Base-by-base conservation (phyloP, 2,329 filamentous ascomycete species). In the Knoxdaviesia proteae region DNA sequence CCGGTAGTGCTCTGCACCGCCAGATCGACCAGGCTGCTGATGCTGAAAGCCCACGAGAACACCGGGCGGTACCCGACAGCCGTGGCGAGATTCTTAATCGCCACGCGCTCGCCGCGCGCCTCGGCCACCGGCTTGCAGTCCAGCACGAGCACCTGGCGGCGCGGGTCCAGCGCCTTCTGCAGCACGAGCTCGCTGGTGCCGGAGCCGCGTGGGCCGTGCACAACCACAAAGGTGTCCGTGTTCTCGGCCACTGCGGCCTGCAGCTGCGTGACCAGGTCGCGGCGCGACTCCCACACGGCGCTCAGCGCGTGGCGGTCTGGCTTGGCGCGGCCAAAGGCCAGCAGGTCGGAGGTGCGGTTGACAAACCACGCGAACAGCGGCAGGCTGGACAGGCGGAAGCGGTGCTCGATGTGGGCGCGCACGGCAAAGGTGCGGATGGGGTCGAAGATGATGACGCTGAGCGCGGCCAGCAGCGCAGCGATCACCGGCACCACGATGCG, bases 81-180 rank as follows among this genome's bases (percentile, higher is more conserved):
- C 1, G 67, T 62, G 1, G 88, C 90, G 5, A 90, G 77, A 36
- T 80, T 77, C 46, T 74, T 74, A 52, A 98, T 94, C 0, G 83
- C 94, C 3, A 77, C 74, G 6, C 78, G 77, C 54, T 98, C 90
- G 5, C 90, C 87, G 43, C 82, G 75, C 1, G 88, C 86, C 58
- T 96, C 88, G 46, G 88, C 80, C 7, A 96, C 83, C 1, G 82
- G 80, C 56, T 93, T 94, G 64, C 88, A 96, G 60, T 98, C 90
- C 38, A 96, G 73, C 4, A 92, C 65, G 3, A 96, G 64, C 39
- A 88, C 84, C 49, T 92, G 77, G 48, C 74, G 77, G 38, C 80
- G 74, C 6, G 74, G 74, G 48, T 80, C 74, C 10, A 96, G 65
- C 0, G 84, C 81, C 57, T 93, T 82, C 37, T 93, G 81, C 46